These are phyloP conservation scores for Hypomontagnella submonticulosa DNA, from an alignment of 495 filamentous ascomycete species.

Conservation along the genomic window DNA sequence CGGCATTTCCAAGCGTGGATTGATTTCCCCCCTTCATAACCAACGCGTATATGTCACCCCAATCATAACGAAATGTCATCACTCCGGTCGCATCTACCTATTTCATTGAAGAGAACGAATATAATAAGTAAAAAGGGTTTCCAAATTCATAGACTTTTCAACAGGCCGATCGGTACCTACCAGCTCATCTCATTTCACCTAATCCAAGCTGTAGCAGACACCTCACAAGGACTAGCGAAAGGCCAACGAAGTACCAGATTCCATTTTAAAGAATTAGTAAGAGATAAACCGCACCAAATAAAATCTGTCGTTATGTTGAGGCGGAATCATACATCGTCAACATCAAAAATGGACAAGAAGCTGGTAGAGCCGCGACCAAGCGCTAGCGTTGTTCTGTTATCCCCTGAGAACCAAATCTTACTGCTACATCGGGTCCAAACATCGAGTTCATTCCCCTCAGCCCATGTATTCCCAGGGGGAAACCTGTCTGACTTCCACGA, in stretches of 20 bases:
- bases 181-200: slow-evolving; percentile 18
- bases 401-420: slow-evolving; percentile 85
- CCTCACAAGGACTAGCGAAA: not conserved
- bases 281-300: not conserved
- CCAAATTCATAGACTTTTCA: not conserved
- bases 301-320: not conserved
- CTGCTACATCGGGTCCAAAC: slow-evolving; percentile 86
- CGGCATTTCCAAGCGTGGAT: not conserved
- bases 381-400: slow-evolving; percentile 82
- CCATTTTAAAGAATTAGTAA: not conserved
- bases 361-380: slow-evolving; percentile 39
- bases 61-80: slow-evolving; percentile 14
- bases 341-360: slow-evolving; percentile 16
- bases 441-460: slow-evolving; percentile 86
- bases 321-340: slow-evolving; percentile 10
- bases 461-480: slow-evolving; percentile 97
- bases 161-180: not conserved
- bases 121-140: not conserved
- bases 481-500: slow-evolving; percentile 80
- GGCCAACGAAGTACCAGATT: not conserved
- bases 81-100: not conserved
- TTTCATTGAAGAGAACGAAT: not conserved
- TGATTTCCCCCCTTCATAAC: not conserved
- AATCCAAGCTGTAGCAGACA: not conserved
- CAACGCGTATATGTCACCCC: too few relatives aligned